These are phyloP conservation scores for Pseudogymnoascus sp. DNA, from an alignment of 2,329 filamentous ascomycete species.

Conservation along the genomic window DNA sequence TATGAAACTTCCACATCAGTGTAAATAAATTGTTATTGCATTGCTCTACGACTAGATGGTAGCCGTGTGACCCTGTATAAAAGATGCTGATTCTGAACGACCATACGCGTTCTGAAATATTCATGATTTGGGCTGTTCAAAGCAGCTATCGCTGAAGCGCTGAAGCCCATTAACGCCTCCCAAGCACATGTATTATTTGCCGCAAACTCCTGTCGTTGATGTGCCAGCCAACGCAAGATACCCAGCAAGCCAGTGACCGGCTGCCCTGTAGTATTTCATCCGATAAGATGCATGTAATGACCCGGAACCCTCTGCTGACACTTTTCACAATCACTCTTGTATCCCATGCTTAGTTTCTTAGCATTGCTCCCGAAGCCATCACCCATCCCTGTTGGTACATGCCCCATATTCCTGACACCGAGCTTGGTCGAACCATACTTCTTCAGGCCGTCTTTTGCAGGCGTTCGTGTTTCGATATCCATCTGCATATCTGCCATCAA, in stretches of 20 bases:
- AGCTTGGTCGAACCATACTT: conserved; percentile 29
- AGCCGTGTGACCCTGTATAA: background rate
- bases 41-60: background rate
- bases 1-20: background rate
- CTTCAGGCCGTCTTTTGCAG: conserved; percentile 16
- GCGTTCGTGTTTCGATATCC: conserved; percentile 22
- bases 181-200: background rate
- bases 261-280: background rate
- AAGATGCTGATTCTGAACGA: background rate
- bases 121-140: background rate
- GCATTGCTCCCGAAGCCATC: conserved; percentile 44
- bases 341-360: conserved; percentile 69
- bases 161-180: background rate
- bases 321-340: conserved; percentile 69
- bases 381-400: conserved; percentile 17
- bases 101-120: background rate
- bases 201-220: background rate
- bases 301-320: conserved; percentile 67
- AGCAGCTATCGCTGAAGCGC: background rate
- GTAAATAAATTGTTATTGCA: background rate
- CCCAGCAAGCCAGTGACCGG: background rate
- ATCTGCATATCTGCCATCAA: conserved; percentile 27
- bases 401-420: conserved; percentile 26
- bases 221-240: background rate
- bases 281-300: conserved; percentile 40